Conservation (phyloP, 768 basidiomycete genomes). For the Serendipita vermifera region DNA sequence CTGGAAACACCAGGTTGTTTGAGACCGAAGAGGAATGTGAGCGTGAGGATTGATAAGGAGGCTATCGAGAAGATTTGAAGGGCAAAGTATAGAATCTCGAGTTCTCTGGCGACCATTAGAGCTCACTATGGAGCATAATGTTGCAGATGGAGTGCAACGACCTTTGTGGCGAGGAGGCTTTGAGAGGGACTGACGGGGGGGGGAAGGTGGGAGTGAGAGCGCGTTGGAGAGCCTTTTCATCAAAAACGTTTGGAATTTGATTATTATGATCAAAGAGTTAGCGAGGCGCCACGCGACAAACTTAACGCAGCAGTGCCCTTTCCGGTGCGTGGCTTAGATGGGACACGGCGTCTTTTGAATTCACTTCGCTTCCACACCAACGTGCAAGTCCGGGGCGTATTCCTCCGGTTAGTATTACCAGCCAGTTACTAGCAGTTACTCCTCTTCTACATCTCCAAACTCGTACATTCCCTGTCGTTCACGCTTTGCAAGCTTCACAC, state of each 20-base stretch:
- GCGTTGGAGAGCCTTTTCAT: too few species aligned
- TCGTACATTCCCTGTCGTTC: constrained; percentile 77
- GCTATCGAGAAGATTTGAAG: constrained; percentile 6
- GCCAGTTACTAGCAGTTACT: constrained; percentile 29
- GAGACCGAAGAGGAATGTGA: constrained; percentile 2
- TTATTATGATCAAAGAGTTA: not conserved
- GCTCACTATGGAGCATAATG: not conserved
- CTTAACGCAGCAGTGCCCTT: not conserved
- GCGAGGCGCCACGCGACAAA: not conserved
- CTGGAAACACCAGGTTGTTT: not conserved
- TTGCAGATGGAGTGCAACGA: too few species aligned
- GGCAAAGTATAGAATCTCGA: not conserved
- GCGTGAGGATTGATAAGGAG: not conserved
- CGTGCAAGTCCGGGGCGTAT: not conserved
- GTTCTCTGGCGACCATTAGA: not conserved
- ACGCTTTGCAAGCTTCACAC: constrained; percentile 51
- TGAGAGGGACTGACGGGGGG: too few species aligned
- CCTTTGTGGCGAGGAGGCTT: too few species aligned
- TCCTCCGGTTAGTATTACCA: not conserved
- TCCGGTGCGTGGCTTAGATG: not conserved
- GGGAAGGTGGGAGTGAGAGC: too few species aligned
- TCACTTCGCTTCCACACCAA: not conserved
- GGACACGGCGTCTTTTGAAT: not conserved
- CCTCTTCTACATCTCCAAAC: constrained; percentile 83
- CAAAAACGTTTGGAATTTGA: not conserved